Evolutionary conservation across 306 rosid genomes (phyloP).

Genomic region (Quercus agrifolia): DNA sequence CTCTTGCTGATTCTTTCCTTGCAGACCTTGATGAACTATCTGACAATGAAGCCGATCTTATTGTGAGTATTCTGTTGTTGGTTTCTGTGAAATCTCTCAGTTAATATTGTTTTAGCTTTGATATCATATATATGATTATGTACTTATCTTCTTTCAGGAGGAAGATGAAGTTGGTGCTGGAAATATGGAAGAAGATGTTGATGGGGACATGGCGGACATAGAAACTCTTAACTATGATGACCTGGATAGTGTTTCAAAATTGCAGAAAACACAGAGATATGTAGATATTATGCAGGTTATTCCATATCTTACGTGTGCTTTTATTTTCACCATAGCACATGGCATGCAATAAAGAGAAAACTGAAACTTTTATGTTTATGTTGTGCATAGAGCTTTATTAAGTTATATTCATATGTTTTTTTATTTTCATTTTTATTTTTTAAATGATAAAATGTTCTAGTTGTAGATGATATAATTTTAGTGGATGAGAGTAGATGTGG

Average conservation of each 20-base stretch:
- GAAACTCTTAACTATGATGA: conserved; percentile 89
- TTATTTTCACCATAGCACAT: not conserved
- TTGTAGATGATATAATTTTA: too few relatives aligned
- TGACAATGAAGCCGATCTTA: conserved; percentile 73
- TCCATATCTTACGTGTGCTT: not conserved
- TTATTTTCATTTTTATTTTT: not conserved
- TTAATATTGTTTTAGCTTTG: not conserved
- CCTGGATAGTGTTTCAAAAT: conserved; percentile 88
- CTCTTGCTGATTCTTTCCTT: conserved; percentile 93
- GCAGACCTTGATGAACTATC: conserved; percentile 97
- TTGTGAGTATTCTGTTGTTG: conserved; percentile 35
- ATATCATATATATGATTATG: not conserved
- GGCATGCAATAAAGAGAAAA: not conserved
- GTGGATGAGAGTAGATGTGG: too few relatives aligned
- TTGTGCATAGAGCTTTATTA: conserved; percentile 7
- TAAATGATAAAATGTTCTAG: too few relatives aligned
- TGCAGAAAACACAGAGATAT: conserved; percentile 84
- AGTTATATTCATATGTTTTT: not conserved
- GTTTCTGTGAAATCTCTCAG: not conserved
- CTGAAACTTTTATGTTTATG: not conserved
- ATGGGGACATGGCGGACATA: conserved; percentile 84
- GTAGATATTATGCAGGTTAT: conserved; percentile 74
- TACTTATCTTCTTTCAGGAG: conserved; percentile 32
- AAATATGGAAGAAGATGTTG: conserved; percentile 91
- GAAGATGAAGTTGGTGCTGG: conserved; percentile 56